phyloP scores from a whole-genome alignment of 208 protist species.

The Leishmania guyanensis region DNA sequence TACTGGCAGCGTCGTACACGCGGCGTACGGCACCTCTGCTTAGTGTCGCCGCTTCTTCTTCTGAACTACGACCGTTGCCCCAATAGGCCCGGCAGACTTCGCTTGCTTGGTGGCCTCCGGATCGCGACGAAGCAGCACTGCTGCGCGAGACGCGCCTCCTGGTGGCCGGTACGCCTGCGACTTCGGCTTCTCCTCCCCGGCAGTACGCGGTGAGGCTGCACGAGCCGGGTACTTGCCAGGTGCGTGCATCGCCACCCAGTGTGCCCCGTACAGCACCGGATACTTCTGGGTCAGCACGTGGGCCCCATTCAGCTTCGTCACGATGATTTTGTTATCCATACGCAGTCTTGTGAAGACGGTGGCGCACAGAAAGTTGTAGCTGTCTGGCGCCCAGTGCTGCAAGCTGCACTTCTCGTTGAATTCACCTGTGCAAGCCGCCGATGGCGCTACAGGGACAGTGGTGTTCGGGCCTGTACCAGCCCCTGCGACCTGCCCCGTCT shows the following conservation, averaged over 20 bases:
- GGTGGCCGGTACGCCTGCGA: slow-evolving; percentile 79
- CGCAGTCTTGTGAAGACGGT: slow-evolving; percentile 84
- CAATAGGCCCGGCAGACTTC: slow-evolving; percentile 70
- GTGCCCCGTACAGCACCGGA: slow-evolving; percentile 73
- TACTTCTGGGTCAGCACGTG: slow-evolving; percentile 77
- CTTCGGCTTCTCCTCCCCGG: slow-evolving; percentile 53
- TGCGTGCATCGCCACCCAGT: slow-evolving; percentile 66
- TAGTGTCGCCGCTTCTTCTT: slow-evolving; percentile 45
- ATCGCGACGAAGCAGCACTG: slow-evolving; percentile 63
- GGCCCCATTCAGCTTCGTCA: slow-evolving; percentile 77
- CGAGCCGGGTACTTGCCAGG: slow-evolving; percentile 42
- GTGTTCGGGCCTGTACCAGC: neutral
- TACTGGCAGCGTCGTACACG: slow-evolving; percentile 3
- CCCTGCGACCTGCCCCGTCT: slow-evolving; percentile 2
- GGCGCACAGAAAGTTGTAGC: slow-evolving; percentile 79
- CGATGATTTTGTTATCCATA: slow-evolving; percentile 85
- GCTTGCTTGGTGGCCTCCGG: slow-evolving; percentile 41
- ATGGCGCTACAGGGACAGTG: slow-evolving; percentile 7
- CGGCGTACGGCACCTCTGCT: neutral
- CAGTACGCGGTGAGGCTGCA: slow-evolving; percentile 42
- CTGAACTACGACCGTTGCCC: slow-evolving; percentile 59
- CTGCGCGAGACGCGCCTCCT: slow-evolving; percentile 57
- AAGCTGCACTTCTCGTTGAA: slow-evolving; percentile 91
- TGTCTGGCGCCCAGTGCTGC: slow-evolving; percentile 80
- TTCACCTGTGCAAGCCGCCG: slow-evolving; percentile 55